Evolutionary conservation across 1,284 basidiomycete genomes (phyloP), one percentile per base, ranked within the genome.

Genomic region (Apiotrichum montevideense): DNA sequence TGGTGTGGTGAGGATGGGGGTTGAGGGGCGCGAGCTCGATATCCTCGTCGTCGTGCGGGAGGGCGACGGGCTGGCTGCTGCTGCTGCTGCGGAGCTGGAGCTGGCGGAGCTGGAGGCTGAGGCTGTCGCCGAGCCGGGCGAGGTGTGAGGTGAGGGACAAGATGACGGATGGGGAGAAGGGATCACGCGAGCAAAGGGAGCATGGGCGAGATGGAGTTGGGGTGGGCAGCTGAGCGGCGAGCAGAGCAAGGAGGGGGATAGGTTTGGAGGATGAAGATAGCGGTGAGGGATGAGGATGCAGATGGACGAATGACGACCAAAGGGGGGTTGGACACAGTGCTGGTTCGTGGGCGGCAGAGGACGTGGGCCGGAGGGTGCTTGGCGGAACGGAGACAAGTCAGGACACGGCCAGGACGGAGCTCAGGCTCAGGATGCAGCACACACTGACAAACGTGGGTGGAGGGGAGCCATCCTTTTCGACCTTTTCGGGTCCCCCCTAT

Each of bases 41-140:
- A 32, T 55, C 53, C 46, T 52, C 52, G 49, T 55, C 44, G 51
- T 51, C 52, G 47, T 49, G 37, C 13, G 47, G 47, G n/a, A 63
- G 54, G 29, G 51, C 51, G 54, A 57, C 42, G 4, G 51, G 46
- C 37, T 13, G 37, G 37, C 37, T 39, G 37, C 37, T 39, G 13
- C 37, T 13, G 37, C 13, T 21, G 21, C 21, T 21, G 21, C 21
- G 37, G 37, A 13, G 9, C 13, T 8, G 37, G 37, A 39, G 37
- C 37, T 8, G 37, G 37, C 37, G 37, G 37, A 8, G 15, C 35
- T n/a, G 33, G 46, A 14, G n/a, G 35, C 9, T 5, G 46, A 54
- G 52, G 46, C 42, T 43, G 37, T 34, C 21, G 52, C 53, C 56
- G 42, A 62, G 52, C 54, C 51, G 33, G 14, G 21, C 34, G 44